These are phyloP conservation scores for Dryadomyces quercus-mongolicae DNA, from an alignment of 2,329 filamentous ascomycete species.

Conservation along the genomic window DNA sequence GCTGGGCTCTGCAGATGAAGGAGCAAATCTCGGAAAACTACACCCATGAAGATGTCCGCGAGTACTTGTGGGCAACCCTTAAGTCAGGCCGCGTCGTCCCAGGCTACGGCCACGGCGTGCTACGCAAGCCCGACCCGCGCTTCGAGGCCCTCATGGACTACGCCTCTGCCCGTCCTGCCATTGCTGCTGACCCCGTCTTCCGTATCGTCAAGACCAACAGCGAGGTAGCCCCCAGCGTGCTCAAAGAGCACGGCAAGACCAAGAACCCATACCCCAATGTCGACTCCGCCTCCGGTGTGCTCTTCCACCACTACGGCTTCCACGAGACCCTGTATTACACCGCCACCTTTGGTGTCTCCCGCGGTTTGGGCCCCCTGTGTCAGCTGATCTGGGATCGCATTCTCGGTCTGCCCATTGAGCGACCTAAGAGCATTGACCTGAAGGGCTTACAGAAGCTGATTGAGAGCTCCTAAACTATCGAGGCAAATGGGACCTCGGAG, in stretches of 20 bases:
- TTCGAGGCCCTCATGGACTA: slow-evolving; percentile 98
- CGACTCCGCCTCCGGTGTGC: slow-evolving; percentile 80
- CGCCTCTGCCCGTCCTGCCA: slow-evolving; percentile 71
- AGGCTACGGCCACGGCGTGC: slow-evolving; percentile 89
- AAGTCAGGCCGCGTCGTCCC: slow-evolving; percentile 91
- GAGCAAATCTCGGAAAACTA: slow-evolving; percentile 68
- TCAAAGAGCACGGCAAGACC: slow-evolving; percentile 94
- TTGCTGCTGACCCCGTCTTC: slow-evolving; percentile 81
- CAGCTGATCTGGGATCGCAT: slow-evolving; percentile 96
- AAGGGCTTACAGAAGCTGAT: slow-evolving; percentile 66
- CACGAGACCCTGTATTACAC: slow-evolving; percentile 93
- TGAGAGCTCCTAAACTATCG: slow-evolving; percentile 19
- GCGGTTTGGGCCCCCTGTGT: slow-evolving; percentile 73
- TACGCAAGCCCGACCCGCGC: slow-evolving; percentile 91
- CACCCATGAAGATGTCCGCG: slow-evolving; percentile 68
- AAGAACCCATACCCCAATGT: slow-evolving; percentile 98
- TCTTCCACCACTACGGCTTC: slow-evolving; percentile 98
- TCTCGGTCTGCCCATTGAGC: slow-evolving; percentile 87
- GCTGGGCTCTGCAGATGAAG: slow-evolving; percentile 96
- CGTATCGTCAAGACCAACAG: slow-evolving; percentile 88
- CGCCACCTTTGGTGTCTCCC: slow-evolving; percentile 56
- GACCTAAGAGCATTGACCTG: slow-evolving; percentile 95
- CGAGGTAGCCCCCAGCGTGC: slow-evolving; percentile 76
- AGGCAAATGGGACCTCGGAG: too few relatives aligned
- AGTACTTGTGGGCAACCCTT: slow-evolving; percentile 86